Conservation (phyloP, 1,284 basidiomycete genomes). For the Pseudozyma thailandica region DNA sequence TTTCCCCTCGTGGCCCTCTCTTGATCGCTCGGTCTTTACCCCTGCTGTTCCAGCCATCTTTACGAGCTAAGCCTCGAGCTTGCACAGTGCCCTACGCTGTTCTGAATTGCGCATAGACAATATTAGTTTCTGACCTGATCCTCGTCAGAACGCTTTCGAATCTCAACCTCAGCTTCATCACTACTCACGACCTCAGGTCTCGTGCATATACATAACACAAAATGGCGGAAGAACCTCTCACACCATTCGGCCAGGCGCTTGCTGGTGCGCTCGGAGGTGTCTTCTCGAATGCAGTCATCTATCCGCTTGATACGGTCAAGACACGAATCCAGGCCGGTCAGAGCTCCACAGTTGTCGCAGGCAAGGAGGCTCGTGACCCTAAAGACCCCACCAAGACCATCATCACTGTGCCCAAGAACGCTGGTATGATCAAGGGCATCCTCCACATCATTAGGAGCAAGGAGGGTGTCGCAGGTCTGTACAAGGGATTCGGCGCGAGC, state of each 20-base stretch:
- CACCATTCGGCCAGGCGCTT: conserved; percentile 90
- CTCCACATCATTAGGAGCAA: conserved; percentile 60
- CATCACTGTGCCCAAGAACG: conserved; percentile 55
- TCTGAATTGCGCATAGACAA: no score
- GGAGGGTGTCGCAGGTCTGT: conserved; percentile 75
- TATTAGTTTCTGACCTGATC: no score
- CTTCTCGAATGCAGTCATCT: conserved; percentile 75
- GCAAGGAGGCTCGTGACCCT: conserved; percentile 67
- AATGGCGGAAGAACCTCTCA: conserved; percentile 73
- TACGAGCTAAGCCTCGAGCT: no score
- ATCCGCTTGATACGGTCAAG: conserved; percentile 95
- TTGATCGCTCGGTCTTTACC: no score
- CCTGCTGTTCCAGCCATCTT: no score
- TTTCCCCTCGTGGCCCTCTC: no score
- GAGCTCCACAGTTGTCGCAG: conserved; percentile 70
- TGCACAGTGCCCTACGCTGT: no score
- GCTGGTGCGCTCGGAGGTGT: conserved; percentile 85
- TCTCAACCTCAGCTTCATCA: background rate
- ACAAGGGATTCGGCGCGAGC: conserved; percentile 93
- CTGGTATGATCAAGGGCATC: conserved; percentile 61
- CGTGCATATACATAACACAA: conserved; percentile 12
- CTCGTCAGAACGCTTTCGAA: background rate
- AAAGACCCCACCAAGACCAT: conserved; percentile 74
- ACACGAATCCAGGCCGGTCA: conserved; percentile 82
- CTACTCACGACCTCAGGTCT: background rate